Evolutionary conservation across 202 grass and related monocot genomes (phyloP).

Genomic region (Dendrocalamus latiflorus): DNA sequence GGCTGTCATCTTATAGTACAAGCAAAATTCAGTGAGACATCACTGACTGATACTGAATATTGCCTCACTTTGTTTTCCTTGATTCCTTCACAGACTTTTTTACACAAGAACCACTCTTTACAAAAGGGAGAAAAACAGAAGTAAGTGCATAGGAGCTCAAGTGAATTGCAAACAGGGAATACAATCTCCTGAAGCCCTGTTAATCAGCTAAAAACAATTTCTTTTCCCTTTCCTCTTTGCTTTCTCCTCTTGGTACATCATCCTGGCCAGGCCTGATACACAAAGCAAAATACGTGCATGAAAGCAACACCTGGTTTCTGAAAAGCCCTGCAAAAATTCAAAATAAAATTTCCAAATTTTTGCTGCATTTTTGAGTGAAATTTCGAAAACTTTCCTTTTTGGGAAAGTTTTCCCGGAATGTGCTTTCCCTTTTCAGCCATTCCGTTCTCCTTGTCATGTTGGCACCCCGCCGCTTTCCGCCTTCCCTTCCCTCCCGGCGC

Average conservation of each 20-base stretch:
- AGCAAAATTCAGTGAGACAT: neutral
- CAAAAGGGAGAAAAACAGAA: neutral
- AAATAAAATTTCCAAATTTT: too few relatives aligned
- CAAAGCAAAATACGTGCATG: conserved; percentile 2
- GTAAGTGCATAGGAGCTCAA: neutral
- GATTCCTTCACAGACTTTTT: neutral
- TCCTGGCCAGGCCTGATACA: neutral
- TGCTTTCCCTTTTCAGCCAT: too few relatives aligned
- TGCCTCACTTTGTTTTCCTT: neutral
- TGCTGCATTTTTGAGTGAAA: too few relatives aligned
- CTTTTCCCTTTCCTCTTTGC: neutral
- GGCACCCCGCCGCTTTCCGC: too few relatives aligned
- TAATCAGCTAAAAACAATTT: neutral
- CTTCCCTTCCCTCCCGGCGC: too few relatives aligned
- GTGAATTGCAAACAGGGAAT: neutral
- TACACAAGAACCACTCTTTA: neutral
- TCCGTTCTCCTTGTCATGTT: too few relatives aligned
- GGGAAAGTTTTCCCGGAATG: too few relatives aligned
- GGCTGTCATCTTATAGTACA: neutral
- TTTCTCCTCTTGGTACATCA: neutral
- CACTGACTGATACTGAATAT: neutral
- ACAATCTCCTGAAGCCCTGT: neutral
- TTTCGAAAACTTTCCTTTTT: too few relatives aligned
- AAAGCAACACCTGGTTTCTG: conserved; percentile 38
- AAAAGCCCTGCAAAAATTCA: too few relatives aligned